Conservation (phyloP, 257 asterid species). For the Lycium barbarum region DNA sequence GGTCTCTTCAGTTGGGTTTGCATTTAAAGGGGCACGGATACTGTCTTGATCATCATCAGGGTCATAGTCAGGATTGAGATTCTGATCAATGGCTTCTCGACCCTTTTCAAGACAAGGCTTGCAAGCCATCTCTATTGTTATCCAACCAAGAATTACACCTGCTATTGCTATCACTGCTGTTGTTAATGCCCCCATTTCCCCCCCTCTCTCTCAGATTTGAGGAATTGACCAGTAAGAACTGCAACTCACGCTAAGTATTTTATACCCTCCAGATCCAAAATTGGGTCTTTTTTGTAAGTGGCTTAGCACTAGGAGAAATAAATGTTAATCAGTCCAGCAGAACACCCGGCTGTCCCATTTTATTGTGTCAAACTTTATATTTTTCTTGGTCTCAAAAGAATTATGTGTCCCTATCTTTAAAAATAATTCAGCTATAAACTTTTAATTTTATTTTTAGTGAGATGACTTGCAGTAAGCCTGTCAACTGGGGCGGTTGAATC, state of each 20-base stretch:
- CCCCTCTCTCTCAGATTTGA: background rate
- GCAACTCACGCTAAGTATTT: background rate
- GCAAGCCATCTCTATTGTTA: constrained; percentile 87
- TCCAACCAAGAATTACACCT: constrained; percentile 82
- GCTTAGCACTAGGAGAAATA: no score
- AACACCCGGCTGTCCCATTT: no score
- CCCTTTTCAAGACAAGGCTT: constrained; percentile 94
- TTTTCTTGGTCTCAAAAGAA: no score
- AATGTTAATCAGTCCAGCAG: no score
- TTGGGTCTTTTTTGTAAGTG: background rate
- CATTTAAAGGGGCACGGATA: constrained; percentile 65
- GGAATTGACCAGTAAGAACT: background rate
- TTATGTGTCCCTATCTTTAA: no score
- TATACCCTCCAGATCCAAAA: background rate
- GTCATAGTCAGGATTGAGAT: constrained; percentile 89
- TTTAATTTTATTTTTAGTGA: no score
- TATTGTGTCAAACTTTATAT: no score
- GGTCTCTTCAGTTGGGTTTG: constrained; percentile 37
- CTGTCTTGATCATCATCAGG: constrained; percentile 63
- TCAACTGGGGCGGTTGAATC: no score
- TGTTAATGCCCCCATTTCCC: constrained; percentile 48
- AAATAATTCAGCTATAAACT: no score
- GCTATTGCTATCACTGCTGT: constrained; percentile 83
- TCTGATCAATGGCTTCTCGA: constrained; percentile 87
- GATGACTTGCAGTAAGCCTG: no score